Percentiles rank a stretch among this genome's conserved stretches.
These are phyloP conservation scores for Penicillium angulare DNA, from an alignment of 495 filamentous ascomycete species.

Conservation along the genomic window DNA sequence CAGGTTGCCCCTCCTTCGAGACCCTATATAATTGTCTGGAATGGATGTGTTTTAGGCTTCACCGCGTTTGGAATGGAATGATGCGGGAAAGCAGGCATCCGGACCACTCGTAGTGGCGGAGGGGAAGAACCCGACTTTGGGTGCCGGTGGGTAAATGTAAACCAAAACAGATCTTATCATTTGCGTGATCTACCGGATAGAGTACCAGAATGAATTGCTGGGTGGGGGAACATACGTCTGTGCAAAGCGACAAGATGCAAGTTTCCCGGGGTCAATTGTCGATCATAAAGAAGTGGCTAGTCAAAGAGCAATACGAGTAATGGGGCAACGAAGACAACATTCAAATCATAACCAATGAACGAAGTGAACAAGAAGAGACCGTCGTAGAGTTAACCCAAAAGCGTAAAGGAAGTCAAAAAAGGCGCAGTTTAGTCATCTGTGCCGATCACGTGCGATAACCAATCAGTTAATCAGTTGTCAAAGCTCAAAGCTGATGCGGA, in stretches of 20 bases:
- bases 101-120: neutral
- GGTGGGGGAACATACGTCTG: no score
- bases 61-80: slow-evolving; percentile 3
- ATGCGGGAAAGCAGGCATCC: neutral
- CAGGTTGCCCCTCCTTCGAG: neutral
- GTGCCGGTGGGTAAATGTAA: slow-evolving; percentile 1
- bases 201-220: neutral
- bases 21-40: neutral
- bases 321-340: no score
- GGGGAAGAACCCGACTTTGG: neutral
- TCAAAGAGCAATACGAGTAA: neutral
- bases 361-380: no score
- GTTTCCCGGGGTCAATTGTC: no score
- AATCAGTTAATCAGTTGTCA: neutral
- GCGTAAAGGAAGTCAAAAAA: neutral
- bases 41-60: neutral
- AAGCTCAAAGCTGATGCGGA: neutral
- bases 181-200: neutral
- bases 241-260: no score
- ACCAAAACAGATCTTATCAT: neutral
- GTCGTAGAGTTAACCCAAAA: neutral
- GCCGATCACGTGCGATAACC: neutral
- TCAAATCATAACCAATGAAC: no score
- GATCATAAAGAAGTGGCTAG: no score
- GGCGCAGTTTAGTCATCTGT: no score